Evolutionary conservation across 2,329 filamentous ascomycete species (phyloP), one percentile per base, ranked within the genome.

Genomic region (Sarocladium strictum): DNA sequence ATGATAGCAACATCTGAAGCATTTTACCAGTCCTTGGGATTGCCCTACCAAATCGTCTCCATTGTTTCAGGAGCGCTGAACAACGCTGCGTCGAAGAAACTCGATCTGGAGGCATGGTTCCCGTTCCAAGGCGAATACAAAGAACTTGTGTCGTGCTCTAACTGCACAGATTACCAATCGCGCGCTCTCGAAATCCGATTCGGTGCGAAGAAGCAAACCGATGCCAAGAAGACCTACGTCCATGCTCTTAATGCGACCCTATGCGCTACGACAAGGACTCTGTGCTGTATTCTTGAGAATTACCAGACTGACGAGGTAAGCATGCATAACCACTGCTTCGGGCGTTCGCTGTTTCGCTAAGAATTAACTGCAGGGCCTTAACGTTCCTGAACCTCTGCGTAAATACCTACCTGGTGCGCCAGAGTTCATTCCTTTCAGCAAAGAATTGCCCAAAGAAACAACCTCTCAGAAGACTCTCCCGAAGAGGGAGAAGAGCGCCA

Each of bases 61-160:
- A 99, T 99, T 60, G 94, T 97, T 56, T 96, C 90, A n/a, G 93
- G 93, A 3, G 94, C 94, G 1, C 75, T 99, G 64, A 96, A 96
- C 75, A 95, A 74, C 47, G 72, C 72, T 12, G 72, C 76, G 14
- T 78, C 90, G 26, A 97, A 96, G 80, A 99, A 99, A 74, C 92
- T 87, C 69, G 94, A 99, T 66, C 80, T 99, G 21, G 94, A 99
- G 70, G 93, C 94, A 2, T 96, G 91, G 90, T 96, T 96, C 71
- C 91, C 90, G 15, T 95, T 89, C 78, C 92, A 97, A 71, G 88
- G 88, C 64, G 94, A 97, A 73, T 99, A 97, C 81, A 97, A 97
- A 76, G 94, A 97, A 75, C 83, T 99, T 26, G 94, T 97, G 52
- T 96, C 90, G 19, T 96, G 92, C 80, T 96, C 90, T 58, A 99